These are phyloP conservation scores for Globomyces sp. DNA, from an alignment of 371 early-diverging fungal genomes.

Conservation along the genomic window DNA sequence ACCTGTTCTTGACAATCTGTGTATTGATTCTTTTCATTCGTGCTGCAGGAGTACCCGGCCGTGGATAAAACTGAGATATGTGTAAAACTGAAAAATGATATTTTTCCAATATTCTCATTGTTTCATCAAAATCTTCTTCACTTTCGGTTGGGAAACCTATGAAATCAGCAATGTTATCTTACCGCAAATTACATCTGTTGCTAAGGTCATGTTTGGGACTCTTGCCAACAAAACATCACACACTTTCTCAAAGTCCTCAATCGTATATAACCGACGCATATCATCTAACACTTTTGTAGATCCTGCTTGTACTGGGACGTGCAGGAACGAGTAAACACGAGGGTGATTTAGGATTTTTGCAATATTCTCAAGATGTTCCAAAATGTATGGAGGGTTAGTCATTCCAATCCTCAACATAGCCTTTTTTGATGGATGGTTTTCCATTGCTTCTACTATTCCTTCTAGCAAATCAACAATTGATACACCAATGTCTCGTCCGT, in stretches of 20 bases:
- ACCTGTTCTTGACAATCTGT: conserved; percentile 36
- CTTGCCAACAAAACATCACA: conserved; percentile 27
- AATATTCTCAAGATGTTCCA: conserved; percentile 51
- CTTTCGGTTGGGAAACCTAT: conserved; percentile 52
- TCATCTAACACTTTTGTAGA: conserved; percentile 42
- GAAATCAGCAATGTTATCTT: neutral
- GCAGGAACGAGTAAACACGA: conserved; percentile 50
- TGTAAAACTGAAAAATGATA: conserved; percentile 48
- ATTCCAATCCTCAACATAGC: conserved; percentile 54
- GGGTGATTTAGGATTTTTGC: conserved; percentile 46
- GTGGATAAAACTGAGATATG: conserved; percentile 56
- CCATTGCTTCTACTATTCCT: conserved; percentile 41
- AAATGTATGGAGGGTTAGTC: conserved; percentile 61
- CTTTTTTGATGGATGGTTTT: conserved; percentile 24
- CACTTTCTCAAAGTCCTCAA: conserved; percentile 42
- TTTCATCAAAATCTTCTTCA: conserved; percentile 46
- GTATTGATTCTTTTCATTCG: conserved; percentile 39
- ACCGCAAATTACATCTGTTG: conserved; percentile 54
- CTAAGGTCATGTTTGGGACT: conserved; percentile 42
- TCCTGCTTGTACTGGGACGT: conserved; percentile 55
- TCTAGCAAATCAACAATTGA: conserved; percentile 43
- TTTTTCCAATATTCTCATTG: conserved; percentile 35
- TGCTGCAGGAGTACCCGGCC: conserved; percentile 58
- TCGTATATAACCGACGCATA: conserved; percentile 51
- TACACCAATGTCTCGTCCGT: conserved; percentile 50